Base-by-base conservation (phyloP, 345 rosid species). In the Aquilaria yunnanensis region DNA sequence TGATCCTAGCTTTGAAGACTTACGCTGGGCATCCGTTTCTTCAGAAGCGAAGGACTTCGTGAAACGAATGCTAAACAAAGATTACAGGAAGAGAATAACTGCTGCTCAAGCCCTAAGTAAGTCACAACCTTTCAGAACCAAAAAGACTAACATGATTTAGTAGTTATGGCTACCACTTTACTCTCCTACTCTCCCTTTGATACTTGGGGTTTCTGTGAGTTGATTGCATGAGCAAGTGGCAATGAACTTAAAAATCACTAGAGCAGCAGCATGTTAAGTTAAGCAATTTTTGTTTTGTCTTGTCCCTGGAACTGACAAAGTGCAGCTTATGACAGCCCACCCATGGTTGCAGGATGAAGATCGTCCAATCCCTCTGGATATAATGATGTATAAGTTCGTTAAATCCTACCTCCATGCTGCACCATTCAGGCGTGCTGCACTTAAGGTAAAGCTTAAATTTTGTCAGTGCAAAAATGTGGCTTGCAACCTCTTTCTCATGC, bases 11-110 rank as follows among this genome's bases (percentile, higher is more conserved):
- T 88, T 82, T 53, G 90, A 88, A 16, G 96, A 86, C 69, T 56
- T 78, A 59, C 96, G 92, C 12, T 88, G 96, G 96, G 90, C 96
- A 63, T 80, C 85, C 68, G 81, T 77, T 59, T 69, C 88, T 23
- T 73, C 90, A 14, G 90, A 89, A 71, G 96, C 85, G 57, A 86
- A 84, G 69, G 96, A 89, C 59, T 89, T 89, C 70, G 96, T 86
- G 65, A 89, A 80, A 78, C 78, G 96, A 69, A 90, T 89, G 48
- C 80, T 89, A 72, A 89, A 86, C 78, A 89, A 89, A 75, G 96
- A 89, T 59, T 86, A 80, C 57, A 68, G 96, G 67, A 89, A 86
- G 77, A 80, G 96, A 73, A 86, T 89, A 88, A 86, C 92, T 72
- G 86, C 92, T 16, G 92, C 74, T 58, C 96, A 86, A 82, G 96